phyloP scores from a whole-genome alignment of 2,329 filamentous ascomycete species.

The Drechslerella stenobrocha region DNA sequence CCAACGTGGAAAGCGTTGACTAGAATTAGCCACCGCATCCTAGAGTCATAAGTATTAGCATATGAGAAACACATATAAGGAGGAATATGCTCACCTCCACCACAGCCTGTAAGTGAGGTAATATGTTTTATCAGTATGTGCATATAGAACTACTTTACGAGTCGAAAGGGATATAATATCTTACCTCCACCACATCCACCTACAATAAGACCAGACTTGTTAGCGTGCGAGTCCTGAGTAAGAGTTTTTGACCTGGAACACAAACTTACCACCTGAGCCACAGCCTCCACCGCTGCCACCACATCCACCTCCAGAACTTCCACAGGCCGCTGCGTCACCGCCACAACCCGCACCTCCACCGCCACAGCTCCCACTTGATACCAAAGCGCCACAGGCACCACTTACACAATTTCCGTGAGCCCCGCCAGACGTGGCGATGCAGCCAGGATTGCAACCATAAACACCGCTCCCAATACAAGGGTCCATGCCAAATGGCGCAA shows the following conservation, averaged over 20 bases:
- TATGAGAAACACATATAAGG: too few species aligned
- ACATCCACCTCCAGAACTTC: slow-evolving; percentile 22
- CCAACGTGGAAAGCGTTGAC: too few species aligned
- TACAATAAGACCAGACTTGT: neutral
- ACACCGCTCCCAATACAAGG: slow-evolving; percentile 45
- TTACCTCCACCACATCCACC: slow-evolving; percentile 33
- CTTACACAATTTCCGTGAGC: slow-evolving; percentile 32
- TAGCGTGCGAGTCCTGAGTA: neutral
- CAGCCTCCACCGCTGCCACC: slow-evolving; percentile 5
- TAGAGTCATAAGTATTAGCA: too few species aligned
- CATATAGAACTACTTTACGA: too few species aligned
- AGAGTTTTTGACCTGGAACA: neutral
- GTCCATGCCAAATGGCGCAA: slow-evolving; percentile 41
- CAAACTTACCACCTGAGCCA: slow-evolving; percentile 22
- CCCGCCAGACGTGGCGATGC: slow-evolving; percentile 24
- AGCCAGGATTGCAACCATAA: slow-evolving; percentile 40
- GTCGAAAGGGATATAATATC: too few species aligned
- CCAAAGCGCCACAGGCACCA: slow-evolving; percentile 30
- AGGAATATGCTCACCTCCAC: too few species aligned
- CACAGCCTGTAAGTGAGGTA: too few species aligned
- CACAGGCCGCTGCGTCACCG: slow-evolving; percentile 27
- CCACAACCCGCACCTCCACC: slow-evolving; percentile 29
- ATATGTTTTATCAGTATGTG: too few species aligned
- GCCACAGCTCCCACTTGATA: slow-evolving; percentile 30
- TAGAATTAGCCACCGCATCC: too few species aligned